These are phyloP conservation scores for Eucalyptus marginata DNA, from an alignment of 345 rosid genomes.

Conservation along the genomic window DNA sequence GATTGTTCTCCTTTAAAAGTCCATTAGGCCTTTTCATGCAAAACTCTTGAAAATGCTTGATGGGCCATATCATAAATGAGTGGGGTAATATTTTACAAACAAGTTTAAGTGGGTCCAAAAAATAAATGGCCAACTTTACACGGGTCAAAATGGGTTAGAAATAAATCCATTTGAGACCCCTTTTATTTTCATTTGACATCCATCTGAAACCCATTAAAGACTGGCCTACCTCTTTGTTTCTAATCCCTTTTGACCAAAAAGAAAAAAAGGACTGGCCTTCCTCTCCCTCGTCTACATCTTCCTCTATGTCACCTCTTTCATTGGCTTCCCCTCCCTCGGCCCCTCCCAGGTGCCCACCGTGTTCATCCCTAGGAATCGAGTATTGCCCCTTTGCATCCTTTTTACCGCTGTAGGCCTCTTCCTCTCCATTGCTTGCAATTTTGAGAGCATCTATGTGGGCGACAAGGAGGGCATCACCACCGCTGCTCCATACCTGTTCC, in stretches of 20 bases:
- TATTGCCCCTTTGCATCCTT: conserved; percentile 19
- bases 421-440: conserved; percentile 57
- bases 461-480: conserved; percentile 51
- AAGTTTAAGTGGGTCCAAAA: neutral
- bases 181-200: neutral
- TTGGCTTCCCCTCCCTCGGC: too few species aligned
- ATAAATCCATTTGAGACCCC: neutral
- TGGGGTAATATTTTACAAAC: neutral
- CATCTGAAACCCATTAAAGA: neutral
- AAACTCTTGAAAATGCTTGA: neutral
- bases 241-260: too few species aligned
- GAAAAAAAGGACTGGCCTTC: neutral
- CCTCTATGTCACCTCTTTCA: neutral
- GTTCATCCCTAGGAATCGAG: too few species aligned
- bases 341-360: too few species aligned
- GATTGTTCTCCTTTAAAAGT: neutral
- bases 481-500: conserved; percentile 68
- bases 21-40: neutral
- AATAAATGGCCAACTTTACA: neutral
- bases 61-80: neutral
- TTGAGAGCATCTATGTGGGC: conserved; percentile 53
- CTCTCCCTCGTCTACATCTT: conserved; percentile 40
- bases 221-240: conserved; percentile 22
- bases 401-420: conserved; percentile 34
- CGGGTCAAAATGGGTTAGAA: neutral